Percentiles rank a stretch among this genome's conserved stretches.
These are phyloP conservation scores for Panaeolus cyanescens DNA, from an alignment of 768 basidiomycete species.

Conservation along the genomic window DNA sequence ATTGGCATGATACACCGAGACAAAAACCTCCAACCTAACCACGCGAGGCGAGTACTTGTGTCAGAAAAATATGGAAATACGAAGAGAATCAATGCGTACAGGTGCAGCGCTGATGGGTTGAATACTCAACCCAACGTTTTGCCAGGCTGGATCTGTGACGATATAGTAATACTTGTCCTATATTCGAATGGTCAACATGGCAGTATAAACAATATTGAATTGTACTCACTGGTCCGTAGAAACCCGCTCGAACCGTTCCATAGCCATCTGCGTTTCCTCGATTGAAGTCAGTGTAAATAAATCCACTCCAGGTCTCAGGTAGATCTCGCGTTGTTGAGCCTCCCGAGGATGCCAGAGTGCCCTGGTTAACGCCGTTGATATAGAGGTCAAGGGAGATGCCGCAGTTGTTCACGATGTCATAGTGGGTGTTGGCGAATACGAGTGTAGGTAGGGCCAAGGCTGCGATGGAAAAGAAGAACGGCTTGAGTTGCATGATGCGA, in stretches of 20 bases:
- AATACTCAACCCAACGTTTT: conserved; percentile 24
- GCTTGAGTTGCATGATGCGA: not conserved
- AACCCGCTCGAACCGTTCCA: conserved; percentile 25
- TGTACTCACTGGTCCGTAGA: conserved; percentile 16
- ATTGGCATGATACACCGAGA: conserved; percentile 16
- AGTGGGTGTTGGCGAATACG: conserved; percentile 11
- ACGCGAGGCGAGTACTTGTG: too few species aligned
- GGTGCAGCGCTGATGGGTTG: conserved; percentile 17
- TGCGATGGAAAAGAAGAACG: not conserved
- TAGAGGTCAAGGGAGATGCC: conserved; percentile 20
- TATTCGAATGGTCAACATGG: not conserved
- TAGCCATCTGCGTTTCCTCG: conserved; percentile 20
- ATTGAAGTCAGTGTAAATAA: conserved; percentile 26
- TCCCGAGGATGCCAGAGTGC: conserved; percentile 18
- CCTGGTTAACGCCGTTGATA: conserved; percentile 23
- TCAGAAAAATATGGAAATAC: not conserved
- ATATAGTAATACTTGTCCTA: conserved; percentile 27
- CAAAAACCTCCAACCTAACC: conserved; percentile 26
- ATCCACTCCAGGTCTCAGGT: conserved; percentile 20
- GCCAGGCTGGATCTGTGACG: conserved; percentile 21
- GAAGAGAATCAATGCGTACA: conserved; percentile 12
- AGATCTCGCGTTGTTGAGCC: conserved; percentile 13
- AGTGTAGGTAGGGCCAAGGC: not conserved
- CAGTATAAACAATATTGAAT: not conserved
- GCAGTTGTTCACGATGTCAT: conserved; percentile 27